Evolutionary conservation across 352 stramenopile species (phyloP).

Genomic region (Pythium chondricola): DNA sequence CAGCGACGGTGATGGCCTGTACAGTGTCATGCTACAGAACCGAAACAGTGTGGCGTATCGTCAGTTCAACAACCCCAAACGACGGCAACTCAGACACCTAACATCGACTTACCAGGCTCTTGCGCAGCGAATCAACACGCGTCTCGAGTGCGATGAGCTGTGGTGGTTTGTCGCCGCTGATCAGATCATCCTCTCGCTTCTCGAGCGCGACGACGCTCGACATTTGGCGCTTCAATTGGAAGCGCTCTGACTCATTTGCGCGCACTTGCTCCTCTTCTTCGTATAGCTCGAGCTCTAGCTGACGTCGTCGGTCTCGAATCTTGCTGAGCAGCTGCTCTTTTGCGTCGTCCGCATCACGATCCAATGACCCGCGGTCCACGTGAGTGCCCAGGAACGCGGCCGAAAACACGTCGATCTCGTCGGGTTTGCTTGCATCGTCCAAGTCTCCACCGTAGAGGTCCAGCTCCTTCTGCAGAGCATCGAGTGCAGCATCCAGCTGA

Average conservation of each 20-base stretch:
- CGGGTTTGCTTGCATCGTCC: slow-evolving; percentile 33
- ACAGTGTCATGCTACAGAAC: slow-evolving; percentile 46
- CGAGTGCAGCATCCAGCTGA: slow-evolving; percentile 49
- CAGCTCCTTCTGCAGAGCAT: slow-evolving; percentile 55
- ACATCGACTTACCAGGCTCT: slow-evolving; percentile 44
- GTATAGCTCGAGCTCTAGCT: slow-evolving; percentile 55
- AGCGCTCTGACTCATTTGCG: slow-evolving; percentile 53
- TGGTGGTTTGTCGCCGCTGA: slow-evolving; percentile 70
- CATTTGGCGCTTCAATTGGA: slow-evolving; percentile 65
- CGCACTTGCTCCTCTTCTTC: slow-evolving; percentile 50
- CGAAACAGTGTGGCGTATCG: neutral
- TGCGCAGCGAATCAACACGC: slow-evolving; percentile 54
- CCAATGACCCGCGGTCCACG: slow-evolving; percentile 55
- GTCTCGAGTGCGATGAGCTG: slow-evolving; percentile 78
- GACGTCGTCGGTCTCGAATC: slow-evolving; percentile 39
- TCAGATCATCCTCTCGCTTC: slow-evolving; percentile 70
- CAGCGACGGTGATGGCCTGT: slow-evolving; percentile 43
- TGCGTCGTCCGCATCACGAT: slow-evolving; percentile 52
- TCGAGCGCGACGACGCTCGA: slow-evolving; percentile 49
- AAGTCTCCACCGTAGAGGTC: slow-evolving; percentile 51
- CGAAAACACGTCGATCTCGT: slow-evolving; percentile 67
- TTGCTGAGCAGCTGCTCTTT: slow-evolving; percentile 49
- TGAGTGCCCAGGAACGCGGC: slow-evolving; percentile 54
- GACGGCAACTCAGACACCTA: neutral
- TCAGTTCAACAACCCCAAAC: neutral